A percentile compares a stretch with the other conserved stretches of the same genome.
Evolutionary conservation across 2,329 filamentous ascomycete species (phyloP).

Genomic region (Cordyceps javanica): DNA sequence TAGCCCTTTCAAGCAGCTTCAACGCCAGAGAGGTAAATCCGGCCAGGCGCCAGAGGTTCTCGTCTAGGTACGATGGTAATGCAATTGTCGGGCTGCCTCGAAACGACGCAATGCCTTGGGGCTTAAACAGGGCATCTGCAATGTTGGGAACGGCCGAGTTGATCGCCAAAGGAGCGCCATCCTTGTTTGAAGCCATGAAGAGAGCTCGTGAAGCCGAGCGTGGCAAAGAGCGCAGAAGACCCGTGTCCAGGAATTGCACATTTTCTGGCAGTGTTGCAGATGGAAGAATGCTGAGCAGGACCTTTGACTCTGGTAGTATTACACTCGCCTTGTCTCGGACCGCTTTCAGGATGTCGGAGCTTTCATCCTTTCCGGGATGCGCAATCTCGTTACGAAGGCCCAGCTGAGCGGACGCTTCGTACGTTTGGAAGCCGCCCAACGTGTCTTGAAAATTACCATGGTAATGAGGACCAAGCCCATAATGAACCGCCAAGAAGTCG

Average conservation of each 20-base stretch:
- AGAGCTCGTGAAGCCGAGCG: constrained; percentile 61
- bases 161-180: constrained; percentile 71
- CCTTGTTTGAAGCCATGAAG: constrained; percentile 30
- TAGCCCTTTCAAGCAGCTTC: constrained; percentile 74
- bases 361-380: constrained; percentile 82
- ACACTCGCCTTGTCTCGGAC: constrained; percentile 79
- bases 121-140: constrained; percentile 77
- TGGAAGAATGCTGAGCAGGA: constrained; percentile 79
- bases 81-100: constrained; percentile 77
- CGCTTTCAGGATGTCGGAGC: constrained; percentile 83
- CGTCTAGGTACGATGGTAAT: constrained; percentile 78
- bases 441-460: constrained; percentile 96
- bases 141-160: constrained; percentile 84
- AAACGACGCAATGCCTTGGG: constrained; percentile 75
- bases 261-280: constrained; percentile 75
- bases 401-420: constrained; percentile 83
- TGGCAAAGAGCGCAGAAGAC: constrained; percentile 70
- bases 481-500: constrained; percentile 85
- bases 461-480: constrained; percentile 83
- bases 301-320: constrained; percentile 72
- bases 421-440: constrained; percentile 92
- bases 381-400: constrained; percentile 88
- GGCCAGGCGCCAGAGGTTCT: constrained; percentile 88
- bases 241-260: constrained; percentile 70
- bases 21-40: constrained; percentile 82